These are phyloP conservation scores for Boletellus sp. DNA, from an alignment of 768 basidiomycete genomes.

Conservation along the genomic window DNA sequence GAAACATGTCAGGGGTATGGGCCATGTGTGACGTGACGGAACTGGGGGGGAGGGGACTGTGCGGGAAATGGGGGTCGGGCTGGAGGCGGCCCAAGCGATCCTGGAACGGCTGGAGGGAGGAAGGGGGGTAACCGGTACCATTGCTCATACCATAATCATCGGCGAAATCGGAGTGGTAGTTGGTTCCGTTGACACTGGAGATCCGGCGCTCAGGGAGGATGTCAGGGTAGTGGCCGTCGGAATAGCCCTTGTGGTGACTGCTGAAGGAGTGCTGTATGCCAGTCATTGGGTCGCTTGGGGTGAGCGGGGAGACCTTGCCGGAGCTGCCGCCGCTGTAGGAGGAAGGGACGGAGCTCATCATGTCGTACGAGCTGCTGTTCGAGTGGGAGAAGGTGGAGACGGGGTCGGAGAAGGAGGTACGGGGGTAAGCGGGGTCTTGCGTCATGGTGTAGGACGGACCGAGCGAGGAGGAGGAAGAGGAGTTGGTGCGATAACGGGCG, in stretches of 20 bases:
- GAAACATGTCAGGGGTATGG: conserved; percentile 55
- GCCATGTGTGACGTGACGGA: conserved; percentile 49
- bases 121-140: conserved; percentile 45
- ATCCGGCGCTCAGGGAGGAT: conserved; percentile 57
- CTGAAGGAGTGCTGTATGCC: conserved; percentile 50
- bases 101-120: conserved; percentile 54
- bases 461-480: conserved; percentile 68
- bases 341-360: conserved; percentile 58
- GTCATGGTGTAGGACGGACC: conserved; percentile 52
- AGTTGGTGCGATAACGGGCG: conserved; percentile 67
- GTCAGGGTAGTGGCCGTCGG: conserved; percentile 54
- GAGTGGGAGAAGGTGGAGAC: conserved; percentile 54
- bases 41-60: conserved; percentile 37
- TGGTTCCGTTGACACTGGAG: conserved; percentile 40
- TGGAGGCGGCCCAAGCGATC: conserved; percentile 57
- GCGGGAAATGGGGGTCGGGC: conserved; percentile 50
- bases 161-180: conserved; percentile 56
- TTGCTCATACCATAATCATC: conserved; percentile 59
- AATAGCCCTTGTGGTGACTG: conserved; percentile 52
- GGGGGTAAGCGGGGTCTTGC: conserved; percentile 56
- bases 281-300: conserved; percentile 61
- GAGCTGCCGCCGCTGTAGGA: conserved; percentile 51
- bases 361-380: conserved; percentile 57
- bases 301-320: conserved; percentile 74
- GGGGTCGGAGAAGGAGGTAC: conserved; percentile 56